Evolutionary conservation across 208 protist genomes (phyloP), one percentile per base, ranked within the genome.

Genomic region (Jaenimonas drosophilae): DNA sequence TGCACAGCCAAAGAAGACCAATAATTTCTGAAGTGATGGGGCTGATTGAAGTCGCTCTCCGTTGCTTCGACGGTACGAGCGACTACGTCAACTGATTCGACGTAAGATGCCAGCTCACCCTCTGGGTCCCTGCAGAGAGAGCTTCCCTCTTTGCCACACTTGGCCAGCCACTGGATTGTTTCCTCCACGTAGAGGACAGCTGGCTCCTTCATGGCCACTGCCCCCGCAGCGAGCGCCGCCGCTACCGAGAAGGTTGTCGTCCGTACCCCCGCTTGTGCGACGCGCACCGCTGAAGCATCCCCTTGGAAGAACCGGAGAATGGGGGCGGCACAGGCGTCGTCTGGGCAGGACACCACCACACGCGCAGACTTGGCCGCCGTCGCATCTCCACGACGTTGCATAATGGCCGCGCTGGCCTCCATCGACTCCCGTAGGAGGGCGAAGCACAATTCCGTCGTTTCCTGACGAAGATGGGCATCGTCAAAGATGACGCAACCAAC

Each of bases 401-500:
- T 46, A 0, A 48, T 32, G 11, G 32, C 51, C 3, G 44, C 26
- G 36, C 16, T 43, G 1, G 30, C 12, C 11, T 7, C 19, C 37
- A 21, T 28, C 36, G 19, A 60, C 4, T 27, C 64, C 24, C 79
- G 68, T 26, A 91, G 54, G n/a, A 83, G 33, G 0, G 79, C 60
- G 25, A 91, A 54, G 37, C 70, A 89, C 19, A 94, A 33, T 52
- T 94, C 81, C 19, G 72, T 86, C 25, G 44, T 46, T 28, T 73
- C 70, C 30, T 43, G 73, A 42, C 82, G 76, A 5, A 94, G 39
- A 59, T 94, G 81, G 5, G 60, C 62, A 37, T 94, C 86, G 41
- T 94, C 78, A 29, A 94, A 49, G 41, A 94, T 70, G 9, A 94
- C 74, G 39, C 74, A 81, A 7, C 69, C 70, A 14, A 88, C 73